These are phyloP conservation scores for Podochytrium sp. DNA, from an alignment of 192 early-diverging fungal genomes.

Conservation along the genomic window DNA sequence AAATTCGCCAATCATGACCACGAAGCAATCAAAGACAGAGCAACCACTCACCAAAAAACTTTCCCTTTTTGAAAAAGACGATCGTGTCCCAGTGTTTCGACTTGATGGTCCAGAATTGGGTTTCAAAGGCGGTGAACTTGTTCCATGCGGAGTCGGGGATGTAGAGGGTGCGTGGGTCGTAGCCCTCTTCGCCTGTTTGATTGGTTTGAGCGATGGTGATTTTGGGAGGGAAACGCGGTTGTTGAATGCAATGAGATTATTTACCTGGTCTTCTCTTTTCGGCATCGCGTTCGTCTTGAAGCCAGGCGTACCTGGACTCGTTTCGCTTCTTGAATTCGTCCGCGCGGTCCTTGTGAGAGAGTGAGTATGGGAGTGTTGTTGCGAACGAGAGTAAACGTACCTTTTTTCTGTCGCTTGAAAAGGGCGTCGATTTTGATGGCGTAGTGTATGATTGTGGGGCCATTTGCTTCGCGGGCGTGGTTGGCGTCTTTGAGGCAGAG, in stretches of 20 bases:
- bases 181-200: conserved; percentile 74
- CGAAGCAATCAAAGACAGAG: too few species aligned
- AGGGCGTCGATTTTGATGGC: conserved; percentile 1
- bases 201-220: too few species aligned
- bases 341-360: conserved; percentile 45
- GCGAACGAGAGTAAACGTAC: neutral
- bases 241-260: too few species aligned
- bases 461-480: neutral
- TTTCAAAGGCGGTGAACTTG: conserved; percentile 92
- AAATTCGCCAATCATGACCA: too few species aligned
- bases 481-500: neutral
- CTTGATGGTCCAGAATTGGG: conserved; percentile 99
- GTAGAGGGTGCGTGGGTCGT: conserved; percentile 89
- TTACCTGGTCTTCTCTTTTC: conserved; percentile 66
- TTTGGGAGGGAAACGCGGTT: too few species aligned
- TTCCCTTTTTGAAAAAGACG: conserved; percentile 99
- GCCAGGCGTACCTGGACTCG: conserved; percentile 83
- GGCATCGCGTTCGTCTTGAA: conserved; percentile 80
- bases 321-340: conserved; percentile 85
- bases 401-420: conserved; percentile 30
- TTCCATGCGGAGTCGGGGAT: conserved; percentile 82
- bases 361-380: neutral
- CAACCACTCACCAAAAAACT: conserved; percentile 73
- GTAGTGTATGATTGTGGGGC: neutral
- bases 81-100: conserved; percentile 89